A percentile compares a stretch with the other conserved stretches of the same genome.
Conservation (phyloP, 2,329 filamentous ascomycete species). For the Geosmithia putterillii region DNA sequence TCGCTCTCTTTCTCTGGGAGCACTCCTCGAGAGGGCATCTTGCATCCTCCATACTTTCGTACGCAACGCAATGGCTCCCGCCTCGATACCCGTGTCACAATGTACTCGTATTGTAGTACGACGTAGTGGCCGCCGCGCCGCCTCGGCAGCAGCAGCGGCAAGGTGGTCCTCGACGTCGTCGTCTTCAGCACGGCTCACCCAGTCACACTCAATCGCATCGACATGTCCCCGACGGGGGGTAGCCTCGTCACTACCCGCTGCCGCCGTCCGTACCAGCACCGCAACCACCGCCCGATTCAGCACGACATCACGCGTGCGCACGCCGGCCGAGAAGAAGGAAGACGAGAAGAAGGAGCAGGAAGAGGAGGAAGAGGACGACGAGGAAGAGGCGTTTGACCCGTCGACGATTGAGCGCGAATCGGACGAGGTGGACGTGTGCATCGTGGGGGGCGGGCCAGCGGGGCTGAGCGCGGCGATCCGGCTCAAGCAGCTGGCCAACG, state of each 20-base stretch:
- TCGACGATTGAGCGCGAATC: constrained; percentile 67
- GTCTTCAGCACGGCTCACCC: constrained; percentile 8
- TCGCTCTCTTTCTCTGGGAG: too few species aligned
- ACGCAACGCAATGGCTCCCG: constrained; percentile 5
- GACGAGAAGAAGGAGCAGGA: constrained; percentile 26
- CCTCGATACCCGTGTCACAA: neutral
- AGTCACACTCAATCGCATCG: constrained; percentile 10
- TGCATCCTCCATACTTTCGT: too few species aligned
- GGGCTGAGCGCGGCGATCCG: constrained; percentile 88
- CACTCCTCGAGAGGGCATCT: too few species aligned
- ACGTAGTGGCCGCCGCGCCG: constrained; percentile 24
- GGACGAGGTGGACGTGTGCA: constrained; percentile 92
- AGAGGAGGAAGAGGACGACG: constrained; percentile 6
- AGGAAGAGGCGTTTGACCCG: constrained; percentile 52
- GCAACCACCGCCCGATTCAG: constrained; percentile 20
- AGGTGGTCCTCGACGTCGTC: neutral
- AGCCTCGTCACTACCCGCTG: neutral
- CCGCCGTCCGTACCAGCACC: neutral
- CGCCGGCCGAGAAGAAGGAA: constrained; percentile 6
- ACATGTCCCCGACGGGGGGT: too few species aligned
- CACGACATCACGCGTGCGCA: constrained; percentile 10
- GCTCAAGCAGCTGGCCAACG: constrained; percentile 89
- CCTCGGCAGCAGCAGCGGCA: constrained; percentile 4
- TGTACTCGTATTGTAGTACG: constrained; percentile 18
- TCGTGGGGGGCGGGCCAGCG: constrained; percentile 90